These are phyloP conservation scores for Ceratocystis papillata DNA, from an alignment of 2,329 filamentous ascomycete species.

Conservation along the genomic window DNA sequence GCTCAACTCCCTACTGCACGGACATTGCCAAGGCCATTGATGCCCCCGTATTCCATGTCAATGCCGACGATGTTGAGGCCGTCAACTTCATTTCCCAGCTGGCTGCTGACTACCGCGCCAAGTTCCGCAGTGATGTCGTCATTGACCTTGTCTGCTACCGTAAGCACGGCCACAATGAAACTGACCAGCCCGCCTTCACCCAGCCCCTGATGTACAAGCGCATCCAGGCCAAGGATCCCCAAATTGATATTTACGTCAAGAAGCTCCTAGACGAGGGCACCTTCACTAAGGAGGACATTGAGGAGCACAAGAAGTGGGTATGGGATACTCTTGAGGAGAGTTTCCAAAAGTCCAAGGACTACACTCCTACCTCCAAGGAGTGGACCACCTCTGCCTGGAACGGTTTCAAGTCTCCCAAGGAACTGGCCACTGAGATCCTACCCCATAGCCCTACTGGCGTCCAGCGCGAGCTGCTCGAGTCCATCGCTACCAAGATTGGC, in stretches of 20 bases:
- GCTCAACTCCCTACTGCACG: slow-evolving; percentile 96
- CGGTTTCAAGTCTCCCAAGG: slow-evolving; percentile 98
- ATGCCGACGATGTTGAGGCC: slow-evolving; percentile 95
- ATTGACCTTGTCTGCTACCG: slow-evolving; percentile 98
- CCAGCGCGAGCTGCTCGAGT: slow-evolving; percentile 58
- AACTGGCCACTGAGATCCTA: slow-evolving; percentile 85
- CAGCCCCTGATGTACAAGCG: slow-evolving; percentile 99
- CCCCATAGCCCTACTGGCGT: slow-evolving; percentile 84
- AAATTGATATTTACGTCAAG: slow-evolving; percentile 83
- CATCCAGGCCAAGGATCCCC: slow-evolving; percentile 71
- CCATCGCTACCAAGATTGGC: slow-evolving; percentile 74
- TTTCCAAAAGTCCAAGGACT: slow-evolving; percentile 94
- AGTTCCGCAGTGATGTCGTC: slow-evolving; percentile 97
- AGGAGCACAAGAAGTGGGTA: slow-evolving; percentile 99
- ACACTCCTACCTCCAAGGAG: slow-evolving; percentile 90
- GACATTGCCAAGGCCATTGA: slow-evolving; percentile 99
- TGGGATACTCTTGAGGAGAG: slow-evolving; percentile 99
- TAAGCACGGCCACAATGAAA: slow-evolving; percentile 98
- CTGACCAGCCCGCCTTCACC: slow-evolving; percentile 98
- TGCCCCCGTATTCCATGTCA: slow-evolving; percentile 97
- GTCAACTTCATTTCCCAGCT: slow-evolving; percentile 97
- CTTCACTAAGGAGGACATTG: slow-evolving; percentile 94
- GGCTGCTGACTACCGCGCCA: slow-evolving; percentile 92
- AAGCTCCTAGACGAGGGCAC: slow-evolving; percentile 85
- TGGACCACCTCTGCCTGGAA: slow-evolving; percentile 99